phyloP scores from a whole-genome alignment of 2,329 filamentous ascomycete species.

The Chrysosphaeria jannelii region DNA sequence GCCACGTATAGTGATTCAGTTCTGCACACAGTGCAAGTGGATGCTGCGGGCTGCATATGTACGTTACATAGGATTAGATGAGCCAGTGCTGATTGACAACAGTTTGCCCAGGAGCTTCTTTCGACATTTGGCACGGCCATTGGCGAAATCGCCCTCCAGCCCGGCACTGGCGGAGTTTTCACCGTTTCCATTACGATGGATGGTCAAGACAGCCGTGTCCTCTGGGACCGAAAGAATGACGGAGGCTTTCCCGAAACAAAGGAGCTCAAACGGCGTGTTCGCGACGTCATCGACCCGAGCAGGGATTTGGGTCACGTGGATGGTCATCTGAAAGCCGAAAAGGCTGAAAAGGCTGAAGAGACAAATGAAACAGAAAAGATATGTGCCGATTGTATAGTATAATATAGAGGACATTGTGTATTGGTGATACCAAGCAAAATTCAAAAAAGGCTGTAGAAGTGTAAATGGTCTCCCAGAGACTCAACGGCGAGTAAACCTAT shows the following conservation, averaged over 20 bases:
- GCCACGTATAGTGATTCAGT: conserved; percentile 62
- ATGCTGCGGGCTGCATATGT: conserved; percentile 68
- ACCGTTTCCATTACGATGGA: conserved; percentile 17
- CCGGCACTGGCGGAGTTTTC: conserved; percentile 62
- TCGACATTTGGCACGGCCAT: conserved; percentile 67
- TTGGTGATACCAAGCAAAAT: too few relatives aligned
- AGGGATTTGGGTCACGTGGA: conserved; percentile 63
- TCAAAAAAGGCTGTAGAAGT: too few relatives aligned
- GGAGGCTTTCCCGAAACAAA: conserved; percentile 89
- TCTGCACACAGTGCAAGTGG: conserved; percentile 81
- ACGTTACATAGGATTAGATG: conserved; percentile 11
- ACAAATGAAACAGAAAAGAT: conserved; percentile 1
- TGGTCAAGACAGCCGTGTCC: conserved; percentile 11
- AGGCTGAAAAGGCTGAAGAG: not conserved
- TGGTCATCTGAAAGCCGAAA: conserved; percentile 9
- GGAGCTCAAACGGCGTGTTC: conserved; percentile 55
- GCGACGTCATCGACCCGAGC: conserved; percentile 53
- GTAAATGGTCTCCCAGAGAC: too few relatives aligned
- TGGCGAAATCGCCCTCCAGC: conserved; percentile 68
- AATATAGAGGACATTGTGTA: too few relatives aligned
- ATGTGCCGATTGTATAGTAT: too few relatives aligned
- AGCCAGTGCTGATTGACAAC: too few relatives aligned
- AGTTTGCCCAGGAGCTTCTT: conserved; percentile 87
- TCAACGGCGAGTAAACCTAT: too few relatives aligned
- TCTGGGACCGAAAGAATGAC: conserved; percentile 74